phyloP scores from a whole-genome alignment of 176 grass and related monocot species.

The Puccinellia tenuiflora region DNA sequence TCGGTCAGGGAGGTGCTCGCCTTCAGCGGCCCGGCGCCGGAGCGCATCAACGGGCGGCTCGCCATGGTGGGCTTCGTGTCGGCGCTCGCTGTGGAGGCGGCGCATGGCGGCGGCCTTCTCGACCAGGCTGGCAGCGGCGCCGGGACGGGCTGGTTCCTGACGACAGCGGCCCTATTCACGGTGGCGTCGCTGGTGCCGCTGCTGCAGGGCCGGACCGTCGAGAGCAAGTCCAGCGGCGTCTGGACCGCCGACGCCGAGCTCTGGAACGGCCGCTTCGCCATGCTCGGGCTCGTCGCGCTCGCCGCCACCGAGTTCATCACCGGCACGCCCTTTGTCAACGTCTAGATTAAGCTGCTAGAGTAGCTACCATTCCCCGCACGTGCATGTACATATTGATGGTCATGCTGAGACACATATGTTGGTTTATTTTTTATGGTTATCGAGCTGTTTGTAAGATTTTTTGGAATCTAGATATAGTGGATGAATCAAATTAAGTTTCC shows the following conservation, averaged over 20 bases:
- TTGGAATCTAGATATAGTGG: neutral
- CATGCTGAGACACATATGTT: neutral
- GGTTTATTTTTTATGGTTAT: neutral
- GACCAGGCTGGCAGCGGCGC: conserved; percentile 36
- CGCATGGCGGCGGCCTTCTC: conserved; percentile 29
- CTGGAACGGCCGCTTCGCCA: conserved; percentile 86
- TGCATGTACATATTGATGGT: neutral
- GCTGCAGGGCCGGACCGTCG: conserved; percentile 45
- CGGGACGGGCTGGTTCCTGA: conserved; percentile 42
- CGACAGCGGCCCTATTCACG: conserved; percentile 35
- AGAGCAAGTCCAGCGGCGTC: conserved; percentile 25
- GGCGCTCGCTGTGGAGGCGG: conserved; percentile 52
- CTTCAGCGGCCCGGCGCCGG: conserved; percentile 59
- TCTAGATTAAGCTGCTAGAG: neutral
- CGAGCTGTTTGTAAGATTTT: neutral
- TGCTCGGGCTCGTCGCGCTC: conserved; percentile 79
- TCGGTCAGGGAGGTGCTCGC: conserved; percentile 51
- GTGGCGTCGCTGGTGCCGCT: conserved; percentile 66
- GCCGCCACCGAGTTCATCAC: conserved; percentile 78
- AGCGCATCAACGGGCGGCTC: conserved; percentile 67
- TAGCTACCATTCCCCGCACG: neutral
- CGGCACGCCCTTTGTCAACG: conserved; percentile 57
- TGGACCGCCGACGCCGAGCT: conserved; percentile 69
- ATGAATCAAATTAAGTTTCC: neutral
- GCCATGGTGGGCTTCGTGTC: conserved; percentile 73